phyloP scores from a whole-genome alignment of 345 rosid species.

The Arabidopsis suecica region DNA sequence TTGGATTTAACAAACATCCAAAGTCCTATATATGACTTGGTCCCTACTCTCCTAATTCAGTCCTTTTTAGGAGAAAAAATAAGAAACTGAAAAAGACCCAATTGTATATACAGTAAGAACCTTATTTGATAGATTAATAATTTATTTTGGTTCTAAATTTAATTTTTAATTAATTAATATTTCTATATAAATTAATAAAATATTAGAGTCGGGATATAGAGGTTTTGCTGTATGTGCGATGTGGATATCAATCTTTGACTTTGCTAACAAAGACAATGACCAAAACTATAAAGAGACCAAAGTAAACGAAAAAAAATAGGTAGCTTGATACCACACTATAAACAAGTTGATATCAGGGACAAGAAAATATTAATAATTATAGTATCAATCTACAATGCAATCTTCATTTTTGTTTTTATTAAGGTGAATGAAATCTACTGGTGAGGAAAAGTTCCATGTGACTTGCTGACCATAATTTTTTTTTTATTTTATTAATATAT shows the following conservation, averaged over 20 bases:
- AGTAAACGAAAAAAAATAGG: not conserved
- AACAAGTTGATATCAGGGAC: slow-evolving; percentile 20
- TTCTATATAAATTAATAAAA: too few relatives aligned
- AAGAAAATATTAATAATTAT: not conserved
- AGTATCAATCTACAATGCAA: slow-evolving; percentile 14
- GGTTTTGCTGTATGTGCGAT: not conserved
- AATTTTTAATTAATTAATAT: too few relatives aligned
- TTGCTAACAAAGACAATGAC: not conserved
- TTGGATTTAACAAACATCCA: slow-evolving; percentile 36
- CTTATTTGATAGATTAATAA: not conserved
- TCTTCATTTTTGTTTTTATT: slow-evolving; percentile 31
- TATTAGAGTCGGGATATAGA: not conserved
- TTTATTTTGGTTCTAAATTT: not conserved
- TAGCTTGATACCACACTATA: slow-evolving; percentile 27
- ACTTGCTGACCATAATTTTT: not conserved
- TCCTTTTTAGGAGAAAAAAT: not conserved
- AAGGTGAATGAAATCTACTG: slow-evolving; percentile 19
- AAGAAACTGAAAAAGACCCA: not conserved
- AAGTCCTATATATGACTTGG: slow-evolving; percentile 13
- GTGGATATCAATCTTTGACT: slow-evolving; percentile 10
- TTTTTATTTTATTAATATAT: too few relatives aligned
- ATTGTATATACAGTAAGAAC: not conserved
- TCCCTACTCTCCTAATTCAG: slow-evolving; percentile 30
- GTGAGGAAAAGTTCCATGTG: slow-evolving; percentile 15
- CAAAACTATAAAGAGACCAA: not conserved